A percentile compares a stretch with the other conserved stretches of the same genome.
phyloP scores from a whole-genome alignment of 139 green algal genomes.

The Asterochloris erici region DNA sequence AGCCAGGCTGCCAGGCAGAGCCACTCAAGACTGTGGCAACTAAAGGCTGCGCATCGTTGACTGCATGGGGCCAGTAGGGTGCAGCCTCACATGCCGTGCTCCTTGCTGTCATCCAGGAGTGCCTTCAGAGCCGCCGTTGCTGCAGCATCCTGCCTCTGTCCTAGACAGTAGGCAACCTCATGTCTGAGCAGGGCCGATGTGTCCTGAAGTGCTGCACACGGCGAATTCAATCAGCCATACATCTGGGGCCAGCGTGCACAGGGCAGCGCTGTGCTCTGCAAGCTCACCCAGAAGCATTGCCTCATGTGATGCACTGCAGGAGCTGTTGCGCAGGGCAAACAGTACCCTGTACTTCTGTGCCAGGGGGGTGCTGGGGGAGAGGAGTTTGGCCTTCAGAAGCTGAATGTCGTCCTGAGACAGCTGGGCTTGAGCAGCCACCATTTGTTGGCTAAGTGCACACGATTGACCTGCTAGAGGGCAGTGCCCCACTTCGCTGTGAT shows the following conservation, averaged over 20 bases:
- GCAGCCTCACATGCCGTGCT: slow-evolving; percentile 75
- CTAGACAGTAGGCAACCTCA: slow-evolving; percentile 89
- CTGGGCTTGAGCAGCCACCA: too few species aligned
- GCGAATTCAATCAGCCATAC: background rate
- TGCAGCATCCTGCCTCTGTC: slow-evolving; percentile 77
- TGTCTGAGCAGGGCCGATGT: slow-evolving; percentile 80
- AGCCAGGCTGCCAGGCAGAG: background rate
- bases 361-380: slow-evolving; percentile 24
- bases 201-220: slow-evolving; percentile 64
- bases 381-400: background rate
- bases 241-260: background rate
- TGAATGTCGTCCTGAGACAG: too few species aligned
- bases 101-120: slow-evolving; percentile 51
- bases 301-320: slow-evolving; percentile 41
- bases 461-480: too few species aligned
- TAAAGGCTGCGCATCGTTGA: too few species aligned
- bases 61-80: background rate
- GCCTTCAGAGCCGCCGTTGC: slow-evolving; percentile 54
- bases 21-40: background rate
- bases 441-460: too few species aligned
- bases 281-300: slow-evolving; percentile 57
- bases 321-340: slow-evolving; percentile 73
- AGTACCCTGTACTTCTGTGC: slow-evolving; percentile 75
- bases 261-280: too few species aligned
- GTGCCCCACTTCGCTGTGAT: too few species aligned